Percentiles rank a stretch among this genome's conserved stretches.
Conservation (phyloP, 2,329 filamentous ascomycete species). For the Aureobasidium sp. region DNA sequence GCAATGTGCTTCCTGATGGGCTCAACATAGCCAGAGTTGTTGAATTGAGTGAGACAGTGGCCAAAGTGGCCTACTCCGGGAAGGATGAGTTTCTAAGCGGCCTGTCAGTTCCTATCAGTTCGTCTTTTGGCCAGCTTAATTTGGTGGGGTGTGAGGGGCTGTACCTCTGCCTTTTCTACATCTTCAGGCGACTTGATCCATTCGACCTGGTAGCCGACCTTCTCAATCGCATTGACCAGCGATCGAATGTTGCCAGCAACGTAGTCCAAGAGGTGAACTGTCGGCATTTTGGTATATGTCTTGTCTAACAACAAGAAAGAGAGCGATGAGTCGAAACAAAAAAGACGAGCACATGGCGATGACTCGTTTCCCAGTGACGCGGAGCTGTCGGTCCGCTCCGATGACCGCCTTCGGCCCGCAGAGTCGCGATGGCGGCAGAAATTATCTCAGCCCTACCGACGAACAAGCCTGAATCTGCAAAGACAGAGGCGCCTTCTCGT, state of each 20-base stretch:
- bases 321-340: background rate
- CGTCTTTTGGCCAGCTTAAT: background rate
- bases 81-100: constrained; percentile 74
- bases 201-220: constrained; percentile 84
- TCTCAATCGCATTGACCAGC: constrained; percentile 95
- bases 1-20: constrained; percentile 77
- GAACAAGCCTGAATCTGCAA: background rate
- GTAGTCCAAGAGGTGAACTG: constrained; percentile 76
- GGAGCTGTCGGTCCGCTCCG: background rate
- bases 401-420: constrained; percentile 5
- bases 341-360: constrained; percentile 4
- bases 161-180: constrained; percentile 74
- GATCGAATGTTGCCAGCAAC: constrained; percentile 95
- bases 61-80: constrained; percentile 97
- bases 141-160: background rate
- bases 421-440: background rate
- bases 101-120: constrained; percentile 23
- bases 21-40: constrained; percentile 72
- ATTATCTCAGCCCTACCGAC: constrained; percentile 5
- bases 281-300: constrained; percentile 51
- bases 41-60: constrained; percentile 82
- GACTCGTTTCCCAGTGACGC: background rate
- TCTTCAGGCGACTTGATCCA: constrained; percentile 85
- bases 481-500: background rate
- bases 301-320: background rate